A percentile compares a stretch with the other conserved stretches of the same genome.
Conservation (phyloP, 164 flowering plant species). For the Piper betle region DNA sequence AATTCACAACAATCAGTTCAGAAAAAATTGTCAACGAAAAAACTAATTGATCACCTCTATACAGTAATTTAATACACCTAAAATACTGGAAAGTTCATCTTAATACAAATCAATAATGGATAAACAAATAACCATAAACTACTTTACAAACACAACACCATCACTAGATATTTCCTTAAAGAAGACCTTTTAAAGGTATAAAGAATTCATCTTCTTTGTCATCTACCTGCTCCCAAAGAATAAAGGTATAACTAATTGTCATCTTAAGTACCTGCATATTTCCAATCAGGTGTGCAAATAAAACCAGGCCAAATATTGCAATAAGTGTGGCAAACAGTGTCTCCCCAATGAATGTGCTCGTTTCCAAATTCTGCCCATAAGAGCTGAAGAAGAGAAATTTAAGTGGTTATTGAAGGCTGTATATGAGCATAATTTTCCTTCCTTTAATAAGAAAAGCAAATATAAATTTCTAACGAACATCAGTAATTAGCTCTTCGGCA, state of each 20-base stretch:
- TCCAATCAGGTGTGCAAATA: constrained; percentile 89
- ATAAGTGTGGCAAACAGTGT: constrained; percentile 76
- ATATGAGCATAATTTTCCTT: neutral
- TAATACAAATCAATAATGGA: too few species aligned
- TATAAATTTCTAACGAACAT: neutral
- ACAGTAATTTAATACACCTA: too few species aligned
- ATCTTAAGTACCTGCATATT: constrained; percentile 74
- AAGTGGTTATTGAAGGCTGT: neutral
- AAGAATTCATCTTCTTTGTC: neutral
- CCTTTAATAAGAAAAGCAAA: neutral
- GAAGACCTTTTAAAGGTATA: neutral
- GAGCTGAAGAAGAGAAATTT: constrained; percentile 37
- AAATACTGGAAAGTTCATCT: too few species aligned
- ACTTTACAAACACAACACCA: too few species aligned
- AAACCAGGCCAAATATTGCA: constrained; percentile 75
- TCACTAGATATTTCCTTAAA: too few species aligned
- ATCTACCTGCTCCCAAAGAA: neutral
- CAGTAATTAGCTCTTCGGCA: neutral
- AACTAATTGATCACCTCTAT: too few species aligned
- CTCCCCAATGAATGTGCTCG: constrained; percentile 84
- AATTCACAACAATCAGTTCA: too few species aligned
- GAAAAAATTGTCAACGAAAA: too few species aligned
- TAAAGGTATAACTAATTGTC: neutral
- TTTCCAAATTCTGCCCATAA: constrained; percentile 67
- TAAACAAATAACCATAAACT: too few species aligned